Evolutionary conservation across 176 grass and related monocot species (phyloP).

Genomic region (Bromus sterilis): DNA sequence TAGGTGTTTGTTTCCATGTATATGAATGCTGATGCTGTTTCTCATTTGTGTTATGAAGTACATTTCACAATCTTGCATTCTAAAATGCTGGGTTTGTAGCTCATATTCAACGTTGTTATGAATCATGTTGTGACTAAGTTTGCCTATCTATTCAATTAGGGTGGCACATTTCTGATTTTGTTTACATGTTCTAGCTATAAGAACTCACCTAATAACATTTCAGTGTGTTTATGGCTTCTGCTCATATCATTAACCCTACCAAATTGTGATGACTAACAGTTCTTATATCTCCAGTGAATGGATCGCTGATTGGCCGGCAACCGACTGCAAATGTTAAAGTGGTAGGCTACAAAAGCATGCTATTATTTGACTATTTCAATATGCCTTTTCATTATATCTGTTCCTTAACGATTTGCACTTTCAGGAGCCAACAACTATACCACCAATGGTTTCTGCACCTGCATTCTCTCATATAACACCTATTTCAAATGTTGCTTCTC

Average conservation of each 20-base stretch:
- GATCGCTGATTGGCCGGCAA: conserved; percentile 40
- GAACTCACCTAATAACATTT: neutral
- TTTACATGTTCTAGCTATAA: conserved; percentile 6
- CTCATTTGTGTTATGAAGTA: conserved; percentile 5
- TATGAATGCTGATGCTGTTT: neutral
- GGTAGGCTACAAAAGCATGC: conserved; percentile 31
- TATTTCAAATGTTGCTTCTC: conserved; percentile 55
- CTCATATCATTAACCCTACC: neutral
- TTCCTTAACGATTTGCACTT: conserved; percentile 2
- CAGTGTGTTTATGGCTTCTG: neutral
- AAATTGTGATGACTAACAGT: conserved; percentile 3
- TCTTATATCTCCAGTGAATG: conserved; percentile 44
- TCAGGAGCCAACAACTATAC: conserved; percentile 58
- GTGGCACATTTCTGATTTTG: neutral
- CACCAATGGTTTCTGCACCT: conserved; percentile 49
- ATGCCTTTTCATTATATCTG: conserved; percentile 6
- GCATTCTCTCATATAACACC: conserved; percentile 47
- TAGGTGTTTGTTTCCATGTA: neutral
- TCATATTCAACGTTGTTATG: neutral
- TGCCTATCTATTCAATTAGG: neutral
- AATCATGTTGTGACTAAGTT: neutral
- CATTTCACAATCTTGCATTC: neutral
- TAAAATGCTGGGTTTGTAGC: neutral
- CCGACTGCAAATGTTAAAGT: conserved; percentile 54
- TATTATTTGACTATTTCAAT: neutral